phyloP scores from a whole-genome alignment of 1,284 basidiomycete species.

The Cyathus olla region DNA sequence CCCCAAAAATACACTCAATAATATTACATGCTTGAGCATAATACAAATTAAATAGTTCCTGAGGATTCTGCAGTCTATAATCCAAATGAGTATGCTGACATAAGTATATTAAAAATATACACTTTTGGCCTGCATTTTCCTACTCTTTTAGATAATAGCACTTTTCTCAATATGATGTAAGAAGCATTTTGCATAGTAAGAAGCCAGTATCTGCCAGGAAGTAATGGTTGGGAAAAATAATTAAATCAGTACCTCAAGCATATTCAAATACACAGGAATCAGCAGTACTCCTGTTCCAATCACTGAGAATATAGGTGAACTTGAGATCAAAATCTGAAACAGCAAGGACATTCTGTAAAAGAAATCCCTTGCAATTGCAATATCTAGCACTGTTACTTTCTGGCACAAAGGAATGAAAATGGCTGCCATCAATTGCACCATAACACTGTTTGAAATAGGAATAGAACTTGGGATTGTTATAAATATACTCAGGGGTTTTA shows the following conservation, averaged over 20 bases:
- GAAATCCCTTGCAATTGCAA: conserved; percentile 31
- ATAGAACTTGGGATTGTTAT: conserved; percentile 18
- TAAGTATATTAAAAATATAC: conserved; percentile 6
- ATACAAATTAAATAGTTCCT: conserved; percentile 51
- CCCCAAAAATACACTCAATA: conserved; percentile 51
- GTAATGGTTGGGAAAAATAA: conserved; percentile 19
- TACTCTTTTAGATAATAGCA: conserved; percentile 51
- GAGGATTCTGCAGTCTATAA: conserved; percentile 33
- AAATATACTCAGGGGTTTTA: conserved; percentile 21
- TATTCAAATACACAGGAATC: conserved; percentile 38
- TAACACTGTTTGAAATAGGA: conserved; percentile 37
- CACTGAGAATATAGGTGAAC: conserved; percentile 42
- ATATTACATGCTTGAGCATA: conserved; percentile 46
- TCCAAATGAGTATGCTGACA: neutral
- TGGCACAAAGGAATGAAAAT: conserved; percentile 27
- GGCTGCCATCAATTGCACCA: conserved; percentile 41
- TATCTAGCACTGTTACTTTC: conserved; percentile 18
- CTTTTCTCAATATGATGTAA: conserved; percentile 43
- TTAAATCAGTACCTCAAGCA: conserved; percentile 26
- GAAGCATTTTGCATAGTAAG: conserved; percentile 32
- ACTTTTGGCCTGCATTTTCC: conserved; percentile 27
- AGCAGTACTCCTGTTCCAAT: conserved; percentile 49
- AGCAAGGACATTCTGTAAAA: conserved; percentile 40
- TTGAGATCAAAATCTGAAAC: conserved; percentile 33
- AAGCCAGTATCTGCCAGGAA: conserved; percentile 46